phyloP scores from a whole-genome alignment of 345 rosid genomes.

The Garcia nutans region DNA sequence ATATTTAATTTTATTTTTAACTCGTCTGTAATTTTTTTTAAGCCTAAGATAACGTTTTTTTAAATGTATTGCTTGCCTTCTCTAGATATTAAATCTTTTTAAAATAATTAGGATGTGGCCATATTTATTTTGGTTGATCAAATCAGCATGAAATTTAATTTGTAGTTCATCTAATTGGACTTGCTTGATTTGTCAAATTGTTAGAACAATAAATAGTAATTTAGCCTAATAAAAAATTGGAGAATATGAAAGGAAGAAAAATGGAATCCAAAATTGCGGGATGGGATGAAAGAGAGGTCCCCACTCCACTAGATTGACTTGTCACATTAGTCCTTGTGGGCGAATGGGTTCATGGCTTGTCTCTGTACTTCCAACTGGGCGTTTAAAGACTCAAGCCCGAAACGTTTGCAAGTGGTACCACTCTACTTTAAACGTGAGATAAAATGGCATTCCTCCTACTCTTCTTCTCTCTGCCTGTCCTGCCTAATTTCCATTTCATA shows the following conservation, averaged over 20 bases:
- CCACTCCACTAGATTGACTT: slow-evolving; percentile 7
- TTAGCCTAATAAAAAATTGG: no score
- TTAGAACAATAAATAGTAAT: no score
- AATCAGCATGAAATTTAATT: no score
- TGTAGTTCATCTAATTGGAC: no score
- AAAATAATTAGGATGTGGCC: no score
- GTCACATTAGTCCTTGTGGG: slow-evolving; percentile 19
- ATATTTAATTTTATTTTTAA: no score
- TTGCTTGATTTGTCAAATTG: no score
- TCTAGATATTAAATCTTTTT: no score
- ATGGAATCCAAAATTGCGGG: neutral
- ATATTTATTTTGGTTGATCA: no score
- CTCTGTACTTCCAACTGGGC: slow-evolving; percentile 33
- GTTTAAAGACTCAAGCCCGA: slow-evolving; percentile 13
- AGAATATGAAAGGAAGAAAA: neutral
- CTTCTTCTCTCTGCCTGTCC: neutral
- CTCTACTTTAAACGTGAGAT: neutral
- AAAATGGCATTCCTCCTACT: neutral
- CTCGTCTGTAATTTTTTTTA: no score
- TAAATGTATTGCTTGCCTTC: no score
- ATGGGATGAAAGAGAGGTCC: slow-evolving; percentile 16
- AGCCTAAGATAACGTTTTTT: no score
- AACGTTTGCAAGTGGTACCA: slow-evolving; percentile 22
- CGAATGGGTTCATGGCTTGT: slow-evolving; percentile 24
- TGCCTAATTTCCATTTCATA: neutral